phyloP scores from a whole-genome alignment of 352 stramenopile species.

The Phytophthora aleatoria region DNA sequence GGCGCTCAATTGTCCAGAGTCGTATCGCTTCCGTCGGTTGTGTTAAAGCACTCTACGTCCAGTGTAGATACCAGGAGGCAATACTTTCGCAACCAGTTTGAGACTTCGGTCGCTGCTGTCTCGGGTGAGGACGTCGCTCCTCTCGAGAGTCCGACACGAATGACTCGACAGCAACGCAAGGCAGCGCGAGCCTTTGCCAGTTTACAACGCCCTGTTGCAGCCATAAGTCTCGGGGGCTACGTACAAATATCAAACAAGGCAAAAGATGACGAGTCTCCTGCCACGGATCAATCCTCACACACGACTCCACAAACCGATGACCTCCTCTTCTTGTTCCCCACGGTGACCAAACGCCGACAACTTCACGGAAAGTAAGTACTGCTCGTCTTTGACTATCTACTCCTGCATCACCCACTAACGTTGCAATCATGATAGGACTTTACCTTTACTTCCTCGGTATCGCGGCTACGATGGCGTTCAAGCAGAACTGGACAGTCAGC shows the following conservation, averaged over 20 bases:
- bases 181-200: conserved; percentile 38
- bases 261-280: not conserved
- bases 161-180: conserved; percentile 41
- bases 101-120: conserved; percentile 5
- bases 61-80: conserved; percentile 17
- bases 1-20: not conserved
- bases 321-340: conserved; percentile 47
- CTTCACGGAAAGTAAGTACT: conserved; percentile 50
- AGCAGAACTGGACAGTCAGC: conserved; percentile 8
- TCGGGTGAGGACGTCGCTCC: conserved; percentile 9
- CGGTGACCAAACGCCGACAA: conserved; percentile 44
- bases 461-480: conserved; percentile 28
- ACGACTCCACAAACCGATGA: conserved; percentile 6
- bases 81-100: conserved; percentile 11
- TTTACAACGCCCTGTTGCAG: conserved; percentile 37
- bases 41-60: conserved; percentile 22
- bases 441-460: conserved; percentile 39
- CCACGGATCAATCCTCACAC: not conserved
- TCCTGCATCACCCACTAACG: conserved; percentile 12
- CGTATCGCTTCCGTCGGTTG: conserved; percentile 28
- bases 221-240: conserved; percentile 31
- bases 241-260: conserved; percentile 13
- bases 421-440: conserved; percentile 20
- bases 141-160: conserved; percentile 13
- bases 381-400: not conserved